phyloP scores from a whole-genome alignment of 1,284 basidiomycete species.

The Ganoderma lingzhi region DNA sequence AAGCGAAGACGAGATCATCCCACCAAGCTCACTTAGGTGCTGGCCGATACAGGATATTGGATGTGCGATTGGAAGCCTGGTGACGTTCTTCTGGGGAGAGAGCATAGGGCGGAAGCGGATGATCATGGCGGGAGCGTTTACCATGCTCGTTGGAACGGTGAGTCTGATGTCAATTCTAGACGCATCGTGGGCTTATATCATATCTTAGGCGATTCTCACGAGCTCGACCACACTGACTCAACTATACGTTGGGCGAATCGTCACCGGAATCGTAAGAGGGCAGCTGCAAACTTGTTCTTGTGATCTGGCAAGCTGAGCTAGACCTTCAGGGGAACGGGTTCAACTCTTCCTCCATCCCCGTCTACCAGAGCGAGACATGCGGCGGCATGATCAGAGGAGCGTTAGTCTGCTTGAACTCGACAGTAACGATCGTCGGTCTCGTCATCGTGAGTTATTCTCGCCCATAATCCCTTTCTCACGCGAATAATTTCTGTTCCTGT shows the following conservation, averaged over 20 bases:
- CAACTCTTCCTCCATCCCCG: conserved; percentile 35
- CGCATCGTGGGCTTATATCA: conserved; percentile 26
- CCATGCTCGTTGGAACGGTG: conserved; percentile 50
- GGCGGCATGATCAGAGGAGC: conserved; percentile 33
- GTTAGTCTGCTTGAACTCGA: conserved; percentile 35
- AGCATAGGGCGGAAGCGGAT: conserved; percentile 50
- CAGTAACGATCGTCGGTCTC: conserved; percentile 35
- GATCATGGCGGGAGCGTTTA: conserved; percentile 50
- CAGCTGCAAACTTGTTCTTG: neutral
- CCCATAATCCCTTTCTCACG: neutral
- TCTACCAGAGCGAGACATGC: conserved; percentile 37
- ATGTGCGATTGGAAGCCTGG: conserved; percentile 41
- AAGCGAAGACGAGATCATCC: neutral
- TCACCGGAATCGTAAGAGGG: conserved; percentile 53
- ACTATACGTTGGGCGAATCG: conserved; percentile 59
- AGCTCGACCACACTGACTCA: conserved; percentile 47
- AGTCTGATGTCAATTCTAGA: conserved; percentile 19
- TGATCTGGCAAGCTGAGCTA: neutral
- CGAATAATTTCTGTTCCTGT: conserved; percentile 16
- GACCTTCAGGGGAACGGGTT: conserved; percentile 30
- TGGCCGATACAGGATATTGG: conserved; percentile 46
- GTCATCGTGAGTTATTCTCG: conserved; percentile 21
- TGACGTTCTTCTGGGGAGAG: conserved; percentile 52
- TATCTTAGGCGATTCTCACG: conserved; percentile 38
- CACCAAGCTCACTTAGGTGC: neutral